phyloP scores from a whole-genome alignment of 2,329 filamentous ascomycete species.

The Sphaerulina populicola region DNA sequence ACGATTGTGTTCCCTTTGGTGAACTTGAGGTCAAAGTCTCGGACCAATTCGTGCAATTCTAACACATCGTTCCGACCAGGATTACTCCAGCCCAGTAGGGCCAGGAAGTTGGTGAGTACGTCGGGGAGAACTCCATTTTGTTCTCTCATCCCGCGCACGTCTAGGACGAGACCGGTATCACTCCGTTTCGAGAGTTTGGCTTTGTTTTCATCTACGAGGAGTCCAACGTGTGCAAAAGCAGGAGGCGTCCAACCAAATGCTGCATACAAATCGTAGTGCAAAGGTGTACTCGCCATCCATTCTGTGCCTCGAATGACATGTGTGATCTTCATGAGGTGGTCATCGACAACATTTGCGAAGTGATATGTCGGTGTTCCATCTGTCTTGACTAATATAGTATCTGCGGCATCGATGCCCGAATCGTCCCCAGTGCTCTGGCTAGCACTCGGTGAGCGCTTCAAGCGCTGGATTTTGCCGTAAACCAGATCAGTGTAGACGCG shows the following conservation, averaged over 20 bases:
- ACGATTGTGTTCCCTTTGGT: conserved; percentile 85
- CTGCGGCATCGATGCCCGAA: conserved; percentile 53
- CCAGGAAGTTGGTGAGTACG: conserved; percentile 69
- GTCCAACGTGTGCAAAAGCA: conserved; percentile 43
- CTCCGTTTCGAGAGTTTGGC: conserved; percentile 66
- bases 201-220: conserved; percentile 42
- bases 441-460: conserved; percentile 27
- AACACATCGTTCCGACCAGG: conserved; percentile 60
- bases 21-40: conserved; percentile 75
- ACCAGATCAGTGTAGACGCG: conserved; percentile 64
- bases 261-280: conserved; percentile 52
- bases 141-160: conserved; percentile 51
- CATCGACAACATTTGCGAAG: conserved; percentile 92
- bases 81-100: conserved; percentile 77
- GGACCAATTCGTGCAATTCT: conserved; percentile 59
- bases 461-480: conserved; percentile 56
- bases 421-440: conserved; percentile 27
- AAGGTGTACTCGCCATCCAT: conserved; percentile 92
- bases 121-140: conserved; percentile 54
- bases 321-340: conserved; percentile 89
- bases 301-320: conserved; percentile 92
- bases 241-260: conserved; percentile 45
- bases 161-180: conserved; percentile 35
- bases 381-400: conserved; percentile 82
- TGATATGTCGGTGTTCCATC: conserved; percentile 95